Evolutionary conservation across 305 asterid species (phyloP), one percentile per base, ranked within the genome.

Genomic region (Stenogyne calaminthoides): DNA sequence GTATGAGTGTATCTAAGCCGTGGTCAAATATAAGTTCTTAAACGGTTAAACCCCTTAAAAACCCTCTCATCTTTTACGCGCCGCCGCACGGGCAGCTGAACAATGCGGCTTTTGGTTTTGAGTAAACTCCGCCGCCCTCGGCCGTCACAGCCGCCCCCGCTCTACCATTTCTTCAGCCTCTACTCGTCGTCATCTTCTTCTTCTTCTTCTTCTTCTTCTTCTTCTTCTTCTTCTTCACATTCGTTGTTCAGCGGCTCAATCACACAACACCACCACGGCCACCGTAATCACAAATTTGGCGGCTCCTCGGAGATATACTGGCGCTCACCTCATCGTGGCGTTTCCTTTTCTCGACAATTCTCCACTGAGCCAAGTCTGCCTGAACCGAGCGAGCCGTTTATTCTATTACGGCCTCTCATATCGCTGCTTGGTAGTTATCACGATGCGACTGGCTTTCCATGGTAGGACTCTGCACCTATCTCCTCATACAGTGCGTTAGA

Each of bases 361-460:
- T 82, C 84, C 56, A 58, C 78, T 9, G 73, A 79, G 14, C 37
- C 75, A 6, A 60, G 60, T 37, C 22, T 69, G 16, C 42, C 79
- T 6, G 77, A 64, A 40, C 18, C 78, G 9, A 79, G 67, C 20
- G 81, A 77, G 49, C 68, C 71, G 15, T 11, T 70, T 75, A 61
- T 84, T 71, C 82, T 84, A 3, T 81, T 80, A 19, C 72, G 73
- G 37, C 82, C 80, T 64, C 68, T 82, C 68, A 82, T 79, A 11
- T 84, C 86, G 29, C 29, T 82, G 75, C 87, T 86, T 65, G 88
- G 82, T 77, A 70, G 74, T 47, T 82, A 80, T 75, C 91, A 86
- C 76, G 82, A 78, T 54, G 67, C 63, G 10, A 74, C 87, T 66
- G 84, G 78, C 65, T 77, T 86, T 49, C 88, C 86, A 19, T 84